Evolutionary conservation across 2,329 filamentous ascomycete genomes (phyloP), one percentile per base, ranked within the genome.

Genomic region (Rasamsonia emersonii): DNA sequence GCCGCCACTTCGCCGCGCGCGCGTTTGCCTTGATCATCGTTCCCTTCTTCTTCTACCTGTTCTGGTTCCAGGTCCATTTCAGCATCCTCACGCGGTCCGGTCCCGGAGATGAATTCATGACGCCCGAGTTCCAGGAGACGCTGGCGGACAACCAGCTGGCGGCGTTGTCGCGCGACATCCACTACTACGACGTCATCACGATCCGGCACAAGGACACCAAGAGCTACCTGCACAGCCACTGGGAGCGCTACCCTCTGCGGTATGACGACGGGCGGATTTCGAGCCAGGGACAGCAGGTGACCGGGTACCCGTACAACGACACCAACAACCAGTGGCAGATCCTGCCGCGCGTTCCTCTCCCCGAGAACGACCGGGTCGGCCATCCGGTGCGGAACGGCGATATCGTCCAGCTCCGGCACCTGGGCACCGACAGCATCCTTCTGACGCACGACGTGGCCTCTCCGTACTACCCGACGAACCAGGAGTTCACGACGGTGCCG

Each of bases 11-110:
- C 56, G 74, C 68, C 23, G 91, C 91, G 41, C 83, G 91, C 32
- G 75, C 79, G n/a, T 68, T 93, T 42, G 88, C 83, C 9, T 70
- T 98, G 35, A 85, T 96, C 47, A 58, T 94, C 45, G 75, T 96
- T 45, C 91, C 91, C 9, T 95, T 98, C 70, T 70, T 96, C 52
- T 93, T 98, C 64, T 98, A 98, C 62, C 75, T 98, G 28, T 96
- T 98, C 72, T 98, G 91, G 91, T 98, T 98, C 79, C 91, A 98
- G 71, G 88, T 98, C 18, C 91, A 98, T 65, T 98, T 98, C 59
- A 73, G 85, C 26, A 85, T 98, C 49, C 72, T 98, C 41, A 81
- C 67, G 44, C 75, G 80, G 38, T 96, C 91, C 32, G 91, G 91
- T 20, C 89, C 91, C 26, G 91, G 91, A 33, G 91, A 98, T 54